Conservation (phyloP, 2,329 filamentous ascomycete genomes). For the Cladophialophora yegresii region DNA sequence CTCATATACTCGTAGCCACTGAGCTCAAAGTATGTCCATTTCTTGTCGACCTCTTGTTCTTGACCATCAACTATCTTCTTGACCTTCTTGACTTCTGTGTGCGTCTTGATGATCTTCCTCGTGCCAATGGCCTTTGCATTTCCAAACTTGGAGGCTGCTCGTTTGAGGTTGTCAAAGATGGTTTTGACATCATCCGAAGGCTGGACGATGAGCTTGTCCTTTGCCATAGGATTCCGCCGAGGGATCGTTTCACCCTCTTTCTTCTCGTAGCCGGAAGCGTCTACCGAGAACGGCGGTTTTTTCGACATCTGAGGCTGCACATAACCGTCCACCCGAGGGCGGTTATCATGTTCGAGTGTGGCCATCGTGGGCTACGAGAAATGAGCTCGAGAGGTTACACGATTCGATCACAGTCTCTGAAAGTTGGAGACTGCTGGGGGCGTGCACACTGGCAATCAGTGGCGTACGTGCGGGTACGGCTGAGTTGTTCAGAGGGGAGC, state of each 20-base stretch:
- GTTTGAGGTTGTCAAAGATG: slow-evolving; percentile 74
- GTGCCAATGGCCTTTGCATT: slow-evolving; percentile 68
- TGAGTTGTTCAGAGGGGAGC: neutral
- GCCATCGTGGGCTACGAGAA: slow-evolving; percentile 16
- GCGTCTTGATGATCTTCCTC: slow-evolving; percentile 72
- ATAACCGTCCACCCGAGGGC: slow-evolving; percentile 30
- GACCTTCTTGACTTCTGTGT: slow-evolving; percentile 83
- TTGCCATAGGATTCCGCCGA: slow-evolving; percentile 70
- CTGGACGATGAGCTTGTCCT: slow-evolving; percentile 66
- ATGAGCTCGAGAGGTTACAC: neutral
- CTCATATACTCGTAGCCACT: slow-evolving; percentile 73
- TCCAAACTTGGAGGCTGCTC: slow-evolving; percentile 64
- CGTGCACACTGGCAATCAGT: neutral
- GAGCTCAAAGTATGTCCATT: slow-evolving; percentile 89
- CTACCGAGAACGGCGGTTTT: slow-evolving; percentile 73
- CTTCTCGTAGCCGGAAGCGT: slow-evolving; percentile 67
- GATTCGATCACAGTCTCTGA: neutral
- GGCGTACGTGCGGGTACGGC: neutral
- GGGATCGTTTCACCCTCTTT: slow-evolving; percentile 82
- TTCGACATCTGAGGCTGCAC: slow-evolving; percentile 58
- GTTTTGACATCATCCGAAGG: slow-evolving; percentile 72
- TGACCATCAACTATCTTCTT: slow-evolving; percentile 84
- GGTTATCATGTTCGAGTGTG: slow-evolving; percentile 29
- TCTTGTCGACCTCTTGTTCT: slow-evolving; percentile 78
- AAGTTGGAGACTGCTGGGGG: neutral